These are phyloP conservation scores for Suhomyces faveliae DNA, from an alignment of 805 yeast genomes.

Conservation along the genomic window DNA sequence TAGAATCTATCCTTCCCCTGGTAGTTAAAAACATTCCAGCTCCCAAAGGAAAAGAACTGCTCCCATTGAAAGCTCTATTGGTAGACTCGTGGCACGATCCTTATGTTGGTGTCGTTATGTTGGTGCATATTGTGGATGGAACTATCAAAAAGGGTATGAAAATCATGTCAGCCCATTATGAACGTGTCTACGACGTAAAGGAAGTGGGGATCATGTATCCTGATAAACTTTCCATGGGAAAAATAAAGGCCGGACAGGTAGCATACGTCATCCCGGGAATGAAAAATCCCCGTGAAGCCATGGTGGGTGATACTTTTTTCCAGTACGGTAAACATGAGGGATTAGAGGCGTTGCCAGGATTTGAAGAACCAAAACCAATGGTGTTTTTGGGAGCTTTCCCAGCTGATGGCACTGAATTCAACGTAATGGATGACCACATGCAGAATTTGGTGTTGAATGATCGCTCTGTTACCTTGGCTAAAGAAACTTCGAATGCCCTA, in stretches of 20 bases:
- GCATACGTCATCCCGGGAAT: constrained; percentile 95
- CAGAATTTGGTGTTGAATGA: constrained; percentile 88
- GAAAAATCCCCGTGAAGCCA: constrained; percentile 82
- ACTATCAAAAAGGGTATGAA: constrained; percentile 68
- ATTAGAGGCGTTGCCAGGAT: constrained; percentile 84
- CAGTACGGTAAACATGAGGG: constrained; percentile 51
- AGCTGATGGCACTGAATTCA: constrained; percentile 89
- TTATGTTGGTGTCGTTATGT: constrained; percentile 84
- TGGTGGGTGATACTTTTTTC: constrained; percentile 87
- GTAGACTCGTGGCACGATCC: constrained; percentile 99
- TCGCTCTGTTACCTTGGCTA: constrained; percentile 82
- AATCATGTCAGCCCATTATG: constrained; percentile 74
- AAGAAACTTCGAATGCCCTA: constrained; percentile 89
- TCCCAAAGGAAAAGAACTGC: constrained; percentile 56
- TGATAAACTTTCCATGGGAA: constrained; percentile 64
- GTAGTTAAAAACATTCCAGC: constrained; percentile 79
- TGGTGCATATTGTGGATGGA: constrained; percentile 87
- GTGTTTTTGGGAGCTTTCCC: constrained; percentile 98
- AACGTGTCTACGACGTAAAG: constrained; percentile 76
- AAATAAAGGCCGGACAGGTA: constrained; percentile 84
- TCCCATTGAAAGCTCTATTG: constrained; percentile 68
- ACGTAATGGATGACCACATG: constrained; percentile 83
- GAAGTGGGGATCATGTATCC: constrained; percentile 97
- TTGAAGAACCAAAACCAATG: constrained; percentile 97
- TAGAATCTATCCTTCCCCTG: constrained; percentile 74